phyloP scores from a whole-genome alignment of 768 basidiomycete genomes.

The Stropharia rugosoannulata region DNA sequence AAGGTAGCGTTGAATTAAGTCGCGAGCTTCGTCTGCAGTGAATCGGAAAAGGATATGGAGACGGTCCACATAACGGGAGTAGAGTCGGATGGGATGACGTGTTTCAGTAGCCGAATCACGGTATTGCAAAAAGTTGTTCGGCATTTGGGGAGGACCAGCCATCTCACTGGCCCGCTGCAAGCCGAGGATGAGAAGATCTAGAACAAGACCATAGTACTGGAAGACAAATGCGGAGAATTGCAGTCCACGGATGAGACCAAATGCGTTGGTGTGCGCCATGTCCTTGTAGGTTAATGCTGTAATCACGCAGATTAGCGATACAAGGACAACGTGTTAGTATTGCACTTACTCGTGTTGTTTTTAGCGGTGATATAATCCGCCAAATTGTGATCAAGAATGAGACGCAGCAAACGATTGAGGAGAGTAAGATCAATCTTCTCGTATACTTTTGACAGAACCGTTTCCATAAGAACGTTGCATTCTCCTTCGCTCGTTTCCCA shows the following conservation, averaged over 20 bases:
- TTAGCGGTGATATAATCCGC: slow-evolving; percentile 99
- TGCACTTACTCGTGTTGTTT: slow-evolving; percentile 78
- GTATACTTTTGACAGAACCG: slow-evolving; percentile 95
- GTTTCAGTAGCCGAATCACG: slow-evolving; percentile 95
- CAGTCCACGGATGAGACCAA: slow-evolving; percentile 94
- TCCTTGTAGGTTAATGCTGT: slow-evolving; percentile 88
- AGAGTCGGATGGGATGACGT: slow-evolving; percentile 95
- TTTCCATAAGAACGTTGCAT: slow-evolving; percentile 99
- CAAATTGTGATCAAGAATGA: slow-evolving; percentile 97
- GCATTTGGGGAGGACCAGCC: slow-evolving; percentile 97
- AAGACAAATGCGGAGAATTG: slow-evolving; percentile 99
- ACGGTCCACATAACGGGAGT: slow-evolving; percentile 94
- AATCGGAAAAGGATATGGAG: slow-evolving; percentile 98
- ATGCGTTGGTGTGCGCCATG: slow-evolving; percentile 98
- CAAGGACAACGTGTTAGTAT: background rate
- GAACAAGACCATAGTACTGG: slow-evolving; percentile 96
- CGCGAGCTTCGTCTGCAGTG: slow-evolving; percentile 94
- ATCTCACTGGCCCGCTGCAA: slow-evolving; percentile 98
- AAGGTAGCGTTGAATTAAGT: slow-evolving; percentile 96
- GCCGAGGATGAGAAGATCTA: slow-evolving; percentile 94
- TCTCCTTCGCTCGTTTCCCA: slow-evolving; percentile 99
- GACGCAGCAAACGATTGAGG: slow-evolving; percentile 90
- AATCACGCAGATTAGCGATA: background rate
- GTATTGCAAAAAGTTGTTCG: slow-evolving; percentile 98
- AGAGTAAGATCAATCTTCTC: slow-evolving; percentile 98